Base-by-base conservation (phyloP, 768 basidiomycete species). In the Rhodotorula toruloides region DNA sequence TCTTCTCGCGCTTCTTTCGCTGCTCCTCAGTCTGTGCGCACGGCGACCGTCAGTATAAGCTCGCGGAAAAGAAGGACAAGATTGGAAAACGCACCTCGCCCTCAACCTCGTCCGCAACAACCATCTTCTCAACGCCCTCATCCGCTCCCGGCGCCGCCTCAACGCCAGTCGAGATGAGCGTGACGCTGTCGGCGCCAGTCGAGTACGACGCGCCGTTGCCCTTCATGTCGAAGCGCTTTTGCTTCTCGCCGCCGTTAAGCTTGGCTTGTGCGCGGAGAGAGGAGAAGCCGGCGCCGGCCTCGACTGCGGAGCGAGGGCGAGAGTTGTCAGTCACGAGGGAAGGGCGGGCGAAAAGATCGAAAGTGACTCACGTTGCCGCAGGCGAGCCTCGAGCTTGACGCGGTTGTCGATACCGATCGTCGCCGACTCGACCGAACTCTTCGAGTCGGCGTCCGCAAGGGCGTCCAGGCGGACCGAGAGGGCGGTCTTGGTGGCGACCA, bases 391-490 rank as follows among this genome's bases (percentile, higher is more conserved):
- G 67, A 99, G 87, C 79, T 97, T 97, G 65, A 88, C 86, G 47
- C 94, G 90, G 79, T 91, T 91, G 75, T 91, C 89, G 64, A 98
- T 79, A 63, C 96, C 96, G 76, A 97, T 86, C 73, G 90, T 85
- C 1, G 92, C 86, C 5, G 92, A 89, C 12, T 81, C 78, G 44
- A 85, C 80, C 36, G 55, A 50, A 1, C 90, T 90, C 78, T 97
- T 96, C 73, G 86, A 88, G 65, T 97, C 90, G 14, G 86, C 82
- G 67, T 96, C 91, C 47, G 93, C 88, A 52, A 99, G 86, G 12
- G 96, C 96, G 72, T 99, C 96, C 43, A 98, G 91, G 78, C 96
- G 94, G 74, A 96, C 91, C 9, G 94, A 94, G 21, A 99, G 85
- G 2, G 96, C 90, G 7, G 94, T 87, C 42, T 99, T 99, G 54